Evolutionary conservation across 1,284 basidiomycete genomes (phyloP).

Genomic region (Ceratobasidium sp.): DNA sequence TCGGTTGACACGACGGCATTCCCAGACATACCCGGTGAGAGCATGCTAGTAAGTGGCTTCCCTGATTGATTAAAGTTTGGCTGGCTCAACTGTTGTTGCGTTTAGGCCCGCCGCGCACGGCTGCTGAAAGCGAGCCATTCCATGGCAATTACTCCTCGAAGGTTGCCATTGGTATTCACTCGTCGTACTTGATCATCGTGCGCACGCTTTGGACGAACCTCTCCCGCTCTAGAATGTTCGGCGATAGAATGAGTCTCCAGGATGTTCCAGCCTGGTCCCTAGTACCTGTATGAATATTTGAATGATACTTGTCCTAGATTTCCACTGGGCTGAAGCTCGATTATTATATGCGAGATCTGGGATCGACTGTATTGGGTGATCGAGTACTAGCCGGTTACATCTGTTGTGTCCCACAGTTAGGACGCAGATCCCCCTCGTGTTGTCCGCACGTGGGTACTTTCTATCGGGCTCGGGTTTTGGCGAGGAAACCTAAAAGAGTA

Average conservation of each 20-base stretch:
- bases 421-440: neutral
- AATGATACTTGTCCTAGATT: neutral
- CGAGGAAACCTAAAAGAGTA: neutral
- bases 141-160: neutral
- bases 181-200: neutral
- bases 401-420: too few species aligned
- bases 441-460: neutral
- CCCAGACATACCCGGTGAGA: neutral
- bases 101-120: neutral
- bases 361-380: neutral
- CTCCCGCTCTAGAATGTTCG: too few species aligned
- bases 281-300: neutral
- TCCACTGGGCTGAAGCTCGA: neutral
- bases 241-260: neutral
- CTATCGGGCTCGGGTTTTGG: neutral
- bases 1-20: neutral
- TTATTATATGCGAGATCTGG: neutral
- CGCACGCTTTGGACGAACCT: neutral
- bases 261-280: neutral
- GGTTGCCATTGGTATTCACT: slow-evolving; percentile 4
- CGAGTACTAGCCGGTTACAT: too few species aligned
- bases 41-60: neutral
- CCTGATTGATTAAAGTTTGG: neutral
- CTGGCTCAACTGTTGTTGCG: neutral
- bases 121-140: neutral